These are phyloP conservation scores for Eucalyptus polyanthemos DNA, from an alignment of 345 rosid genomes.

Conservation along the genomic window DNA sequence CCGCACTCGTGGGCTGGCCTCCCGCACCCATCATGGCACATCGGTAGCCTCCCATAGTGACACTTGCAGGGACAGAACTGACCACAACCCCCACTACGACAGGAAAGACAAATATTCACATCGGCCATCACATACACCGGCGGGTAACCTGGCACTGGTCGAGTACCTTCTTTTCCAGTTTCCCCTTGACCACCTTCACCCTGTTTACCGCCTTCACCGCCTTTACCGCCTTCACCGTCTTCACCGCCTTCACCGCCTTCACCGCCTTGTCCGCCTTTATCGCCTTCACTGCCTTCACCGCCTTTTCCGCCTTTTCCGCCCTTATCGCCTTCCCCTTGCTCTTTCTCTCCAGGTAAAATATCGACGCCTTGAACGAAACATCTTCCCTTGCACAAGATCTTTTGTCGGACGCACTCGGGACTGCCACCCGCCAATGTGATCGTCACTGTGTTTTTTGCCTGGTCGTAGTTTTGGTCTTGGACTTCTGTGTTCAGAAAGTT, in stretches of 20 bases:
- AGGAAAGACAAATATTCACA: not conserved
- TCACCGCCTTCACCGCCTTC: not conserved
- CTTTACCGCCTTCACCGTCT: not conserved
- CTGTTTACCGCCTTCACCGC: not conserved
- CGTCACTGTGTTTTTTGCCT: not conserved
- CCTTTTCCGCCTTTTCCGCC: not conserved
- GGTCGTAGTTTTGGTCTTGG: not conserved
- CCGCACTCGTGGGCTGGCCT: not conserved
- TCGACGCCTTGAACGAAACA: not conserved
- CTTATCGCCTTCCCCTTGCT: not conserved
- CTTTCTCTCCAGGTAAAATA: not conserved
- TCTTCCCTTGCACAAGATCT: not conserved
- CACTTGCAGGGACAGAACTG: not conserved
- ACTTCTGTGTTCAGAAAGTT: not conserved
- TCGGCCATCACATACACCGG: not conserved
- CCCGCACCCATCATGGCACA: not conserved
- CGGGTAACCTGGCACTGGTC: not conserved
- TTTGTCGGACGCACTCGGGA: not conserved
- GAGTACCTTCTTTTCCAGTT: not conserved
- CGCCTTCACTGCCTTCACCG: not conserved
- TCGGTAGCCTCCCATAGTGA: not conserved
- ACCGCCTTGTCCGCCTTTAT: not conserved
- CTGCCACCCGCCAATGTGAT: not conserved
- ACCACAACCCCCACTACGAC: not conserved
- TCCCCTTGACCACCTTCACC: not conserved